Evolutionary conservation across 495 filamentous ascomycete genomes (phyloP).

Genomic region (Saxophila tyrrhenica): DNA sequence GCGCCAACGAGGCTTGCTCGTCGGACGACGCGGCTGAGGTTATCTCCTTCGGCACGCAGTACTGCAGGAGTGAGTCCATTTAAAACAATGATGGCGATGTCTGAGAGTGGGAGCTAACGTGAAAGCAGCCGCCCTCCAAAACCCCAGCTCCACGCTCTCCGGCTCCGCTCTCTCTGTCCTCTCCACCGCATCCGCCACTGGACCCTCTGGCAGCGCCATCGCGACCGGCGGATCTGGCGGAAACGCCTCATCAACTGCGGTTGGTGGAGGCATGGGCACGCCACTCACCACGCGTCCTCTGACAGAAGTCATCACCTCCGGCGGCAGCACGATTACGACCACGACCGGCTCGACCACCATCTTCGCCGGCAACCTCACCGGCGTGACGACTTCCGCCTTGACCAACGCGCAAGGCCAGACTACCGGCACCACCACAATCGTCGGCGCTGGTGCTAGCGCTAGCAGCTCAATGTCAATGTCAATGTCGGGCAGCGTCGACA

Average conservation of each 20-base stretch:
- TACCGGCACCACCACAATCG: slow-evolving; percentile 25
- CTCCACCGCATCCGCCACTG: slow-evolving; percentile 20
- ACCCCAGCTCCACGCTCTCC: background rate
- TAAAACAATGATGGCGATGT: background rate
- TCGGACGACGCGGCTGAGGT: slow-evolving; percentile 21
- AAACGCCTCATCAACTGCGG: too few species aligned
- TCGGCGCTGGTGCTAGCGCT: slow-evolving; percentile 16
- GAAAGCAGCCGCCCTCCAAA: slow-evolving; percentile 7
- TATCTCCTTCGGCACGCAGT: slow-evolving; percentile 31
- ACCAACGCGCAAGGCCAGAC: slow-evolving; percentile 18
- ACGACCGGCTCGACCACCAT: slow-evolving; percentile 27
- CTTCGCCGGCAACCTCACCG: slow-evolving; percentile 18
- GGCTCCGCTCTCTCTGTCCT: slow-evolving; percentile 18
- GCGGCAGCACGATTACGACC: slow-evolving; percentile 15
- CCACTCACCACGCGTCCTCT: slow-evolving; percentile 25
- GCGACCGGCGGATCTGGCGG: background rate
- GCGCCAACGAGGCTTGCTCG: slow-evolving; percentile 55
- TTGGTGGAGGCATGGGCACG: background rate
- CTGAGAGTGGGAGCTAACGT: slow-evolving; percentile 2
- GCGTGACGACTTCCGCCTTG: slow-evolving; percentile 20
- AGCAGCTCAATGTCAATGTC: background rate
- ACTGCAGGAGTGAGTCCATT: slow-evolving; percentile 29
- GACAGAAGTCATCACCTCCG: slow-evolving; percentile 20
- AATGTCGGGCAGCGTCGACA: too few species aligned
- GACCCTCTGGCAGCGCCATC: slow-evolving; percentile 5